phyloP scores from a whole-genome alignment of 495 filamentous ascomycete genomes.

The Hypoxylon lenormandii region DNA sequence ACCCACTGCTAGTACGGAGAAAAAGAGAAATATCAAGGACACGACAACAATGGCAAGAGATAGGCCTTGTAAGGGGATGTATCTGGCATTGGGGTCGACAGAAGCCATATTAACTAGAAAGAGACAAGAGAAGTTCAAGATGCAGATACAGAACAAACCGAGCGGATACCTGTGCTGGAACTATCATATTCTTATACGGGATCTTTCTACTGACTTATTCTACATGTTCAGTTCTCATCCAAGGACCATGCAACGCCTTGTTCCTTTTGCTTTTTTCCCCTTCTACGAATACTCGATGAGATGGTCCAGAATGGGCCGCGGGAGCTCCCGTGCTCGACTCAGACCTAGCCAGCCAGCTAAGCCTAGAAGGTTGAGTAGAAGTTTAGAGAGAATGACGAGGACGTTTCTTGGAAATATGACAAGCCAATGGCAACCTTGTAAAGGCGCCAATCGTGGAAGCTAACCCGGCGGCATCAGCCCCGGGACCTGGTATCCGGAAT shows the following conservation, averaged over 20 bases:
- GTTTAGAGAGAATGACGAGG: background rate
- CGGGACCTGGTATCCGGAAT: background rate
- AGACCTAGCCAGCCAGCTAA: background rate
- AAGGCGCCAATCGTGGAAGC: background rate
- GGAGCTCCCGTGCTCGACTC: background rate
- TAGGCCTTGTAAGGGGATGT: constrained; percentile 1
- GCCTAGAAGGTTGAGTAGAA: background rate
- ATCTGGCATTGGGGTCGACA: constrained; percentile 6
- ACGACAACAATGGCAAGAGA: constrained; percentile 4
- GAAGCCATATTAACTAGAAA: background rate
- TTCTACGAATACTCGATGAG: background rate
- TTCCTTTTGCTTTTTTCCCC: background rate
- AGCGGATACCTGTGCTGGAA: background rate
- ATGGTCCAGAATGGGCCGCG: background rate
- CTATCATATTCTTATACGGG: background rate
- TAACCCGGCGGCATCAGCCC: background rate
- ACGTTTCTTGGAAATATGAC: background rate
- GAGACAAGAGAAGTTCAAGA: background rate
- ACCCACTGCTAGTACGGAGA: background rate
- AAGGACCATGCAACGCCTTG: background rate
- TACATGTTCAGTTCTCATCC: background rate
- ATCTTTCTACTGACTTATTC: background rate
- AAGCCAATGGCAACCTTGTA: background rate
- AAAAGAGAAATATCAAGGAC: constrained; percentile 8
- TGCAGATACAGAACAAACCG: background rate